Evolutionary conservation across 1,284 basidiomycete genomes (phyloP).

Genomic region (Moesziomyces globuligerus): DNA sequence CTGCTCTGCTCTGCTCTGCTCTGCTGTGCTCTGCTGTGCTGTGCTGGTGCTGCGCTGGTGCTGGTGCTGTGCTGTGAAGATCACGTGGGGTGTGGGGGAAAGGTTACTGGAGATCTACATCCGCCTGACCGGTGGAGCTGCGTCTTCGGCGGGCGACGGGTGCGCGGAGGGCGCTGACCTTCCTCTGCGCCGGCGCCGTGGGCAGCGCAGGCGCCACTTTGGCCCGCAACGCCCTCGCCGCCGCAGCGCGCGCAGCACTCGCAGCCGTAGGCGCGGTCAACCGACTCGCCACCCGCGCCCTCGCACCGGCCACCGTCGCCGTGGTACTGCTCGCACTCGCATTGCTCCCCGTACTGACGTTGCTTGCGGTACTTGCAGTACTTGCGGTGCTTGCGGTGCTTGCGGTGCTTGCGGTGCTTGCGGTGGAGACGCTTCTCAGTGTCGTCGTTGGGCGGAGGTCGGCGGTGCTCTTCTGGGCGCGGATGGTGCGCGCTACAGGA

Average conservation of each 20-base stretch:
- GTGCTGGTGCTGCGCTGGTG: no score
- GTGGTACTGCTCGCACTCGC: slow-evolving; percentile 15
- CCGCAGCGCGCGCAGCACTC: slow-evolving; percentile 28
- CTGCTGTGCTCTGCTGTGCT: no score
- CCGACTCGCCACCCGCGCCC: slow-evolving; percentile 7
- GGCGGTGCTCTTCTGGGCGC: slow-evolving; percentile 27
- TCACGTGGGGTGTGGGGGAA: no score
- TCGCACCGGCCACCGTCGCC: slow-evolving; percentile 7
- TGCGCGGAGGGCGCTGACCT: slow-evolving; percentile 1
- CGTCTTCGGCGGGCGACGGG: slow-evolving; percentile 8
- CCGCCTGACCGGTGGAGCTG: slow-evolving; percentile 34
- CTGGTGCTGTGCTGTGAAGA: no score
- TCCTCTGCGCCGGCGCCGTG: slow-evolving; percentile 2
- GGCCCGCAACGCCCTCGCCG: not conserved
- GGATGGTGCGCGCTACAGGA: not conserved
- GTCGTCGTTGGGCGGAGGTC: slow-evolving; percentile 8
- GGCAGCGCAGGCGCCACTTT: no score
- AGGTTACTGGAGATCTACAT: slow-evolving; percentile 17
- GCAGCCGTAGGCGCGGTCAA: slow-evolving; percentile 39
- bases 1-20: no score
- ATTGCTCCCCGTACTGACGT: slow-evolving; percentile 7
- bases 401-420: no score
- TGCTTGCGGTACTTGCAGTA: not conserved
- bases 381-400: no score
- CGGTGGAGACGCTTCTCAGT: not conserved